Percentiles rank a stretch among this genome's conserved stretches.
Evolutionary conservation across 495 filamentous ascomycete genomes (phyloP).

Genomic region (Paragyromitra xinjiangensis): DNA sequence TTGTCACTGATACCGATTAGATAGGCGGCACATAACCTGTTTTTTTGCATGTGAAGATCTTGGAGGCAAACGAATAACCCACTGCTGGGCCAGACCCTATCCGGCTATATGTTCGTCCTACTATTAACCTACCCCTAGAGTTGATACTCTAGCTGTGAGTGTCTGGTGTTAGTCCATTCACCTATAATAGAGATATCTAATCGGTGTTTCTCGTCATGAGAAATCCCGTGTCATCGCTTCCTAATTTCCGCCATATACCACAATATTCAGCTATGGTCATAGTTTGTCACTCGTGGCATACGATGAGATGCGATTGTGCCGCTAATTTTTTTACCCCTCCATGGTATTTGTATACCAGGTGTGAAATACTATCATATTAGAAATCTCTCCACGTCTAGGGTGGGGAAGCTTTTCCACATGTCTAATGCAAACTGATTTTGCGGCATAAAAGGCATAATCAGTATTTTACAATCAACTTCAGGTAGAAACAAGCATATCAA

Average conservation of each 20-base stretch:
- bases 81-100: no score
- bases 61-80: no score
- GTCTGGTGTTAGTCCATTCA: no score
- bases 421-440: slow-evolving; percentile 7
- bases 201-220: background rate
- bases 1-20: no score
- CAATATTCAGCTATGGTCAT: background rate
- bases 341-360: no score
- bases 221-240: background rate
- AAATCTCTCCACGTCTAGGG: background rate
- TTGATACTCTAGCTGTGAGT: no score
- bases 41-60: no score
- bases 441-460: slow-evolving; percentile 3
- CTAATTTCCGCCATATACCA: background rate
- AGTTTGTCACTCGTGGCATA: background rate
- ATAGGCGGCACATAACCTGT: no score
- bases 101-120: no score
- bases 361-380: background rate
- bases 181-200: no score
- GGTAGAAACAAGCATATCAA: slow-evolving; percentile 2
- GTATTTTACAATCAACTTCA: slow-evolving; percentile 24
- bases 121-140: no score
- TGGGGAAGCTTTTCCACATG: background rate
- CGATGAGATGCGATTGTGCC: background rate
- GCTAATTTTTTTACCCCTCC: no score